These are phyloP conservation scores for Lenwebbia sp. DNA, from an alignment of 345 rosid genomes.

Conservation along the genomic window DNA sequence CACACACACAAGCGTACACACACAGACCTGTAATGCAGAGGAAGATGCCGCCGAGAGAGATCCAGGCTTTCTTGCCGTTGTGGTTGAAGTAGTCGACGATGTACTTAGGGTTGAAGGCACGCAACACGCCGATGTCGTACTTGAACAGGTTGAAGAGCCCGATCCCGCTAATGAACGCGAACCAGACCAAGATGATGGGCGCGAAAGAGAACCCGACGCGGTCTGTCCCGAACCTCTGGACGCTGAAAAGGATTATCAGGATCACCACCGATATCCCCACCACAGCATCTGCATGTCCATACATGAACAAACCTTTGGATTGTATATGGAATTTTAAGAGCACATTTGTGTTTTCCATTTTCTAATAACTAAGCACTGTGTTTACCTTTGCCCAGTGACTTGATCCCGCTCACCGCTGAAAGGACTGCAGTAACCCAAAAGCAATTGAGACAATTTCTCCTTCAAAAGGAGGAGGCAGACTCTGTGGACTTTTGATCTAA, in stretches of 20 bases:
- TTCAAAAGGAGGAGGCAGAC: background rate
- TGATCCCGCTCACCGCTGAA: constrained; percentile 70
- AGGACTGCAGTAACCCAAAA: constrained; percentile 28
- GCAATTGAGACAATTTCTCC: background rate
- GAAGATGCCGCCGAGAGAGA: constrained; percentile 68
- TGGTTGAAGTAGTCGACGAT: constrained; percentile 44
- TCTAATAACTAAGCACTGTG: background rate
- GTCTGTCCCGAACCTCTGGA: constrained; percentile 64
- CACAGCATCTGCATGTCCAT: constrained; percentile 35
- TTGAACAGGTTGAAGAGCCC: constrained; percentile 59
- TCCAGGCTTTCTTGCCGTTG: constrained; percentile 39
- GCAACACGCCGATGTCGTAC: constrained; percentile 39
- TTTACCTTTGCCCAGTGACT: constrained; percentile 46
- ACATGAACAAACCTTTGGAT: background rate
- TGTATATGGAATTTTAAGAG: background rate
- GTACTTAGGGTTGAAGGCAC: constrained; percentile 60
- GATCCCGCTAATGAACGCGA: constrained; percentile 33
- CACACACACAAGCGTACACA: no score
- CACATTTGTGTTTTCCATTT: background rate
- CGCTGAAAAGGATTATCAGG: constrained; percentile 33
- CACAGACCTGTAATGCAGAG: constrained; percentile 58
- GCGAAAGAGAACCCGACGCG: constrained; percentile 64
- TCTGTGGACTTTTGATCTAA: background rate
- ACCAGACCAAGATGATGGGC: constrained; percentile 54
- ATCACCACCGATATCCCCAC: constrained; percentile 57